Base-by-base conservation (phyloP, 768 basidiomycete genomes). In the Vararia minispora region DNA sequence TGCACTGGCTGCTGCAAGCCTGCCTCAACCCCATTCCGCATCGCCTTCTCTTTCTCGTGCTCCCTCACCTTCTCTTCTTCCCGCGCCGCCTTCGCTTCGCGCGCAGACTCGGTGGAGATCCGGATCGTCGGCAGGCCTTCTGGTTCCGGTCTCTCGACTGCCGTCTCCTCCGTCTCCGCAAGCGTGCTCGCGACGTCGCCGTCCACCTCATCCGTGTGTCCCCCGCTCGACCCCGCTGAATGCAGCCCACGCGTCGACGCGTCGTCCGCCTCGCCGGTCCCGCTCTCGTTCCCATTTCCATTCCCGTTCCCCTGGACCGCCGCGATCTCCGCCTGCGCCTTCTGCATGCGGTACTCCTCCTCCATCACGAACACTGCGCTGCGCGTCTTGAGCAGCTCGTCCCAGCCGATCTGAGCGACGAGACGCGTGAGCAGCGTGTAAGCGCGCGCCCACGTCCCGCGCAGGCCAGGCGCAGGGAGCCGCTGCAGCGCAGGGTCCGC, bases 341-440 rank as follows among this genome's bases (percentile, higher is more conserved):
- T 97, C 64, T 97, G 94, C 78, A 87, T 84, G 26, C 95, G 74
- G 56, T 99, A 99, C 57, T 99, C 95, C 56, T 99, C 94, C 57
- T 98, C 95, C 95, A 99, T 99, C 28, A 99, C 95, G 59, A 99
- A 98, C 11, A 99, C 95, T 26, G 68, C 62, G 58, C 87, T 90
- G 71, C 95, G 79, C 11, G 87, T 84, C 65, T 91, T 91, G 40
- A 99, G 70, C 3, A 98, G 73, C 63, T 98, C 95, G 61, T 99
- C 95, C 95, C 95, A 99, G 0, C 95, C 95, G 48, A 99, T 91
- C 46, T 89, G 81, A 1, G 84, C 77, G 23, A 97, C 95, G 17
- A 99, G 78, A 1, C 81, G 76, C 11, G 92, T 86, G 17, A 99
- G 73, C 10, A 99, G 73, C 1, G 79, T 67, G 51, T 99, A 99